Percentiles rank a stretch among this genome's conserved stretches.
Conservation (phyloP, 768 basidiomycete genomes). For the Mycena leptocephala region DNA sequence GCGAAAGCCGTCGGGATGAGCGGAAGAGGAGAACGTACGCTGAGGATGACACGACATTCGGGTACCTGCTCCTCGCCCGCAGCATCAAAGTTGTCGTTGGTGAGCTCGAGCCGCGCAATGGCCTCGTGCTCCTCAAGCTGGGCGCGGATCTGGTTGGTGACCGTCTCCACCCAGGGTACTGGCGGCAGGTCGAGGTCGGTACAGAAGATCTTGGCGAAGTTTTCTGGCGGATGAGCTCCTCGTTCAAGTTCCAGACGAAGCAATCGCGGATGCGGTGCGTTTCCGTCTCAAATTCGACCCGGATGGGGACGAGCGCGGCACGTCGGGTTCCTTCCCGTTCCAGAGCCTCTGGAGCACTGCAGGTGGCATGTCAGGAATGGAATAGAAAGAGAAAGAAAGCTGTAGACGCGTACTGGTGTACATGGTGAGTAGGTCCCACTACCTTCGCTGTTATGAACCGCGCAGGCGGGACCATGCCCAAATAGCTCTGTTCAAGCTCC, state of each 20-base stretch:
- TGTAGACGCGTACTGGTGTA: constrained; percentile 77
- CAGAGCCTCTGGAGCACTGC: constrained; percentile 77
- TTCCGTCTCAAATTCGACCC: constrained; percentile 95
- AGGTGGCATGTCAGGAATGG: constrained; percentile 21
- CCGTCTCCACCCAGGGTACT: constrained; percentile 77
- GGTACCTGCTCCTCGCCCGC: constrained; percentile 71
- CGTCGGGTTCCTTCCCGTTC: constrained; percentile 72
- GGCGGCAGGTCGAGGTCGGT: constrained; percentile 86
- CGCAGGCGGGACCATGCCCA: constrained; percentile 89
- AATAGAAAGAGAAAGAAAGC: constrained; percentile 3
- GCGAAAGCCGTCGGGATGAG: neutral
- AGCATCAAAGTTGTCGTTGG: constrained; percentile 60
- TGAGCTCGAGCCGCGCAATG: constrained; percentile 83
- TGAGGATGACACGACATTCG: constrained; percentile 88
- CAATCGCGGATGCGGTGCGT: constrained; percentile 94
- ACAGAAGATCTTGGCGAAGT: constrained; percentile 91
- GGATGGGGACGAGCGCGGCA: constrained; percentile 86
- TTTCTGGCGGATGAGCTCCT: constrained; percentile 87
- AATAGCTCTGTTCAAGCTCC: constrained; percentile 90
- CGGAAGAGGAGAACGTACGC: constrained; percentile 63
- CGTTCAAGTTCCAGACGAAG: constrained; percentile 96
- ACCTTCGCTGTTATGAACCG: constrained; percentile 79
- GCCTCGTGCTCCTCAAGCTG: constrained; percentile 94
- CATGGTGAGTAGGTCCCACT: constrained; percentile 75
- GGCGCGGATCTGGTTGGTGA: constrained; percentile 90